phyloP scores from a whole-genome alignment of 805 yeast genomes.

The Candida khao-thaluensis region DNA sequence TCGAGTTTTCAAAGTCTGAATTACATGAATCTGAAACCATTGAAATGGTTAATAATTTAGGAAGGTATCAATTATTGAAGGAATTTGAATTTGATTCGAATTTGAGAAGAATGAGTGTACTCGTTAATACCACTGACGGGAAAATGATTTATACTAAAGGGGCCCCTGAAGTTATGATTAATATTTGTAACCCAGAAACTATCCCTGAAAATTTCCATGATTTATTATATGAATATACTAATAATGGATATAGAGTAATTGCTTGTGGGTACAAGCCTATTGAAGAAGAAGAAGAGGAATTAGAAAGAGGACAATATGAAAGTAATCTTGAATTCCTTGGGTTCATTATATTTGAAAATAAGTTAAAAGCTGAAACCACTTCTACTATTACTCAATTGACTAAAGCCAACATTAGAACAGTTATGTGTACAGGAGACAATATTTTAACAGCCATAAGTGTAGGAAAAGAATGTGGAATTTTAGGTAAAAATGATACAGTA shows the following conservation, averaged over 20 bases:
- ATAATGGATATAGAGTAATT: slow-evolving; percentile 90
- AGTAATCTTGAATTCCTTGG: slow-evolving; percentile 72
- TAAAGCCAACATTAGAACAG: slow-evolving; percentile 72
- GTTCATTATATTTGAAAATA: slow-evolving; percentile 89
- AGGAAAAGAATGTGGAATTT: slow-evolving; percentile 75
- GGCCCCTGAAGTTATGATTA: slow-evolving; percentile 91
- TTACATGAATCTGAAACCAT: slow-evolving; percentile 57
- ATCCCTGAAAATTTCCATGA: slow-evolving; percentile 76
- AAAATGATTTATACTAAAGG: slow-evolving; percentile 70
- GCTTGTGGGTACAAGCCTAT: slow-evolving; percentile 89
- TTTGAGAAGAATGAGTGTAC: slow-evolving; percentile 86
- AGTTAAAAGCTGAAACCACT: slow-evolving; percentile 69
- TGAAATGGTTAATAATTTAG: slow-evolving; percentile 10
- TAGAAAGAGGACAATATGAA: slow-evolving; percentile 68
- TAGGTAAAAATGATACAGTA: slow-evolving; percentile 40
- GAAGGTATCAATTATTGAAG: slow-evolving; percentile 30
- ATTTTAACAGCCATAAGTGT: slow-evolving; percentile 93
- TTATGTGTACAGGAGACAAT: slow-evolving; percentile 99
- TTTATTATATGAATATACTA: slow-evolving; percentile 80
- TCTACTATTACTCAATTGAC: slow-evolving; percentile 57
- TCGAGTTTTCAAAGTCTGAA: slow-evolving; percentile 80
- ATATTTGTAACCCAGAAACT: slow-evolving; percentile 67
- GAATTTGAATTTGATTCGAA: slow-evolving; percentile 84
- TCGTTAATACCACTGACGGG: slow-evolving; percentile 28
- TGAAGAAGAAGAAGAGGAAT: slow-evolving; percentile 30